phyloP scores from a whole-genome alignment of 495 filamentous ascomycete species.

The Hypomontagnella monticulosa region DNA sequence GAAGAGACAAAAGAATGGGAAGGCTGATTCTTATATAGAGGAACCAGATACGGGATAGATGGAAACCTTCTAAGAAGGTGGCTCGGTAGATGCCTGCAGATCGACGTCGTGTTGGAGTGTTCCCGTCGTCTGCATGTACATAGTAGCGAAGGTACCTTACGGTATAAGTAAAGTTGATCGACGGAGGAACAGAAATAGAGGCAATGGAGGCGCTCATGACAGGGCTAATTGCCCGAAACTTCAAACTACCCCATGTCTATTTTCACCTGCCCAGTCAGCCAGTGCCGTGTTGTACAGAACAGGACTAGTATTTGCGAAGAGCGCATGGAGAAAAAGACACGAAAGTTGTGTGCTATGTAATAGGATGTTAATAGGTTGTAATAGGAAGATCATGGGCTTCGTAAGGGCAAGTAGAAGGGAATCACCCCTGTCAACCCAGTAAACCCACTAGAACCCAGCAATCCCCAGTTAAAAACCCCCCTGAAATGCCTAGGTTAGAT shows the following conservation, averaged over 20 bases:
- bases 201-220: constrained; percentile 13
- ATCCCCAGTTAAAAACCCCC: too few relatives aligned
- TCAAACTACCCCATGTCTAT: constrained; percentile 40
- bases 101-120: constrained; percentile 15
- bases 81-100: constrained; percentile 29
- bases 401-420: background rate
- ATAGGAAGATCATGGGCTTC: constrained; percentile 34
- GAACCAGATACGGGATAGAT: background rate
- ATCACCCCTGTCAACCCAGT: too few relatives aligned
- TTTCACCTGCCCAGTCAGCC: background rate
- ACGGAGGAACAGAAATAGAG: constrained; percentile 15
- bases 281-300: background rate
- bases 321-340: constrained; percentile 8
- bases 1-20: constrained; percentile 4
- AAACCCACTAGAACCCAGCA: too few relatives aligned
- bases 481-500: constrained; percentile 8
- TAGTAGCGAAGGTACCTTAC: constrained; percentile 13
- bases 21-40: constrained; percentile 32
- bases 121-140: background rate
- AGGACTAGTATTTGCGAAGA: background rate
- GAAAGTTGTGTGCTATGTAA: too few relatives aligned
- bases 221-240: constrained; percentile 40
- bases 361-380: background rate
- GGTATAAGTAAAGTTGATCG: constrained; percentile 36
- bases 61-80: constrained; percentile 27